Percentiles rank a stretch among this genome's conserved stretches.
Conservation (phyloP, 163 green algal genomes). For the Volvox carteri region DNA sequence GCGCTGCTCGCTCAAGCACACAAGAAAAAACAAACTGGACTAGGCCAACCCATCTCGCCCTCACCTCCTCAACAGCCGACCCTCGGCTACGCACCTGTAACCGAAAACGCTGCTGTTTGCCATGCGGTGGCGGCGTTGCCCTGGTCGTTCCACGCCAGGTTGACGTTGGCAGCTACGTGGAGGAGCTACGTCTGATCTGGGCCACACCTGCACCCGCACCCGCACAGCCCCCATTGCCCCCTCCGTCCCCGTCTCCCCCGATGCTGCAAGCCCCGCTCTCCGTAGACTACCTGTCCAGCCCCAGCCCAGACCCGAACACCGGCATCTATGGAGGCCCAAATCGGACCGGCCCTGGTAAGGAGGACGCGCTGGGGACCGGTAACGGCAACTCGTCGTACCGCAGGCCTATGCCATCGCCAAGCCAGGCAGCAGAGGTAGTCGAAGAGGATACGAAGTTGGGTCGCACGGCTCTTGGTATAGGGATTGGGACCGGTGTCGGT, state of each 20-base stretch:
- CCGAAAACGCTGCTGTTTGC: too few species aligned
- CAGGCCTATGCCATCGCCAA: too few species aligned
- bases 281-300: not conserved
- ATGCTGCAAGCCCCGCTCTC: not conserved
- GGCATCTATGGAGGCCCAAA: not conserved
- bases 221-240: not conserved
- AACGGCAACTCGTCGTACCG: too few species aligned
- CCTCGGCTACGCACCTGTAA: too few species aligned
- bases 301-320: not conserved
- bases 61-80: too few species aligned
- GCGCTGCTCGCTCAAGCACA: too few species aligned
- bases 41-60: too few species aligned
- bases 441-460: too few species aligned
- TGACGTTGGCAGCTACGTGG: conserved; percentile 1
- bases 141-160: conserved; percentile 7
- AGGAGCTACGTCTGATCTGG: conserved; percentile 33
- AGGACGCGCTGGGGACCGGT: not conserved
- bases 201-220: not conserved
- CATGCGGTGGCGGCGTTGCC: too few species aligned
- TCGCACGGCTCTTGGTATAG: too few species aligned
- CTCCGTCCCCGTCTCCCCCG: not conserved
- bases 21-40: too few species aligned
- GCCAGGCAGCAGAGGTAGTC: not conserved
- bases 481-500: not conserved
- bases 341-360: not conserved